A percentile compares a stretch with the other conserved stretches of the same genome.
Conservation (phyloP, 2,329 filamentous ascomycete genomes). For the Aureobasidium uvarum region DNA sequence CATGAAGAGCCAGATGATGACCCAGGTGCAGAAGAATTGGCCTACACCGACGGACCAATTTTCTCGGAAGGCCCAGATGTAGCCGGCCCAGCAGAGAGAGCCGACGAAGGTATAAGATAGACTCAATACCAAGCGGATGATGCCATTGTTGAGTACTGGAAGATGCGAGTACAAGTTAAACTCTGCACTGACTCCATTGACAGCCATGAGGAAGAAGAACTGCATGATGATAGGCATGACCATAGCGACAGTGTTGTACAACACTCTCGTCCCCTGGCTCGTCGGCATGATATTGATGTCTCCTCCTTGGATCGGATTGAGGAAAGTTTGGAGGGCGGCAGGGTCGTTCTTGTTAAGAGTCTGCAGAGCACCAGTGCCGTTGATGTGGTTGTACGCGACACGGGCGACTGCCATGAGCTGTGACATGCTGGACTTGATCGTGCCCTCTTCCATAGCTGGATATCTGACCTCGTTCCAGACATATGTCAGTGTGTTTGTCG, state of each 20-base stretch:
- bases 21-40: constrained; percentile 48
- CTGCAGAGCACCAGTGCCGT: constrained; percentile 35
- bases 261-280: constrained; percentile 43
- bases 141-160: constrained; percentile 35
- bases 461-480: constrained; percentile 51
- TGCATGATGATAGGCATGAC: constrained; percentile 50
- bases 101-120: constrained; percentile 44
- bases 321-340: constrained; percentile 39
- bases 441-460: constrained; percentile 40
- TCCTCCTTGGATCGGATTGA: constrained; percentile 42
- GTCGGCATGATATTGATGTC: constrained; percentile 45
- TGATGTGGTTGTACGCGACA: constrained; percentile 39
- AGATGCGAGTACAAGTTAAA: constrained; percentile 43
- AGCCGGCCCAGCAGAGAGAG: constrained; percentile 43
- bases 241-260: constrained; percentile 49
- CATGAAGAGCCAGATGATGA: constrained; percentile 47
- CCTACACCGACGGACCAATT: constrained; percentile 43
- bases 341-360: constrained; percentile 35
- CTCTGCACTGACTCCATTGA: constrained; percentile 46
- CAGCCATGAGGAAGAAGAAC: constrained; percentile 50
- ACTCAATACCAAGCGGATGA: constrained; percentile 41
- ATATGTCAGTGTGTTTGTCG: constrained; percentile 40
- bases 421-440: constrained; percentile 38
- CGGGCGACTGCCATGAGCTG: constrained; percentile 39
- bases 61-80: constrained; percentile 47